Conservation (phyloP, 225 moss, liverwort and hornwort species). For the Polytrichum commune region DNA sequence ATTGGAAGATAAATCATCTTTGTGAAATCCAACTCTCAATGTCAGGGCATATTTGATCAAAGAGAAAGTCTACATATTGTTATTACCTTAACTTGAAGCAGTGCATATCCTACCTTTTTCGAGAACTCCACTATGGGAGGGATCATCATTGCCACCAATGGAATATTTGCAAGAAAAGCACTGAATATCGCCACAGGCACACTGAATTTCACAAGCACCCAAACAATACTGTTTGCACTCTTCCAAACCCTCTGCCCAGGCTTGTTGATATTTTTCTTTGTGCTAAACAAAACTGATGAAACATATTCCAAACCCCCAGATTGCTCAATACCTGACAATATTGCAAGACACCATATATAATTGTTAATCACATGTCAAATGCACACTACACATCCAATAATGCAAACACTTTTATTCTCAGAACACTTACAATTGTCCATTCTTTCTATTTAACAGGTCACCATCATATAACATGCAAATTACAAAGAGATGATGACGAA, state of each 20-base stretch:
- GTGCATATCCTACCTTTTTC: conserved; percentile 46
- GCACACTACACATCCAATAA: too few relatives aligned
- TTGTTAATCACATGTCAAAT: background rate
- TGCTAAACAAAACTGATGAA: conserved; percentile 70
- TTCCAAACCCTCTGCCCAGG: conserved; percentile 41
- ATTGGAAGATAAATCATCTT: too few relatives aligned
- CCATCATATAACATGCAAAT: too few relatives aligned
- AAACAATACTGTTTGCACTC: conserved; percentile 70
- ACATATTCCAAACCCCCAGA: conserved; percentile 88
- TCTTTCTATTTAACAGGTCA: too few relatives aligned
- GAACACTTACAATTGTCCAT: too few relatives aligned
- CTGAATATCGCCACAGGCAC: conserved; percentile 83
- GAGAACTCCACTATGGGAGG: conserved; percentile 83
- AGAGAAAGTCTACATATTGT: too few relatives aligned
- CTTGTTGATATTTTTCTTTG: conserved; percentile 43
- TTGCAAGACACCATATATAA: background rate
- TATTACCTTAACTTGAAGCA: too few relatives aligned
- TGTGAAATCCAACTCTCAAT: too few relatives aligned
- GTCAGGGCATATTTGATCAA: too few relatives aligned
- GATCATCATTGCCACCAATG: conserved; percentile 98
- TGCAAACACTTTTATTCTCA: too few relatives aligned
- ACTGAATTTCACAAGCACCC: conserved; percentile 84
- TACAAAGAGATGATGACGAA: too few relatives aligned
- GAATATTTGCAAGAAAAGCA: conserved; percentile 95
- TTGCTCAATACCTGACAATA: conserved; percentile 65